Evolutionary conservation across 306 rosid genomes (phyloP), one percentile per base, ranked within the genome.

Genomic region (Erythrophleum fordii): DNA sequence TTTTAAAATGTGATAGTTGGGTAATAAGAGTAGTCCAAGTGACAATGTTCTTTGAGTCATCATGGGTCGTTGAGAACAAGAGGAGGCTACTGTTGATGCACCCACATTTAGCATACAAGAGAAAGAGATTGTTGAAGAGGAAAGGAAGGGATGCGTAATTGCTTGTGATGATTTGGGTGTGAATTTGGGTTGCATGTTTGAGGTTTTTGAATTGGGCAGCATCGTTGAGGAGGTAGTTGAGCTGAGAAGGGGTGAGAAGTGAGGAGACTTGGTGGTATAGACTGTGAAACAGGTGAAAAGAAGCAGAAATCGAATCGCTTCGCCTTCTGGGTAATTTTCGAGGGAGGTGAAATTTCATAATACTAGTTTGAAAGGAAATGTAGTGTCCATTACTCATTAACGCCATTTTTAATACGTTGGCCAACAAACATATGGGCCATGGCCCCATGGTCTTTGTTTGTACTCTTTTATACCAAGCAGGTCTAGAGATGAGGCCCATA

Each of bases 1-100:
- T 77, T 25, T 71, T 71, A 20, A 25, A 87, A 29, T 48, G 91
- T 68, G 86, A 48, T 10, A 87, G 80, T 11, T 81, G 90, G 49
- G 91, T 67, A 14, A 88, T 84, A 75, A 87, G 85, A 23, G 94
- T 79, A 68, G 94, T 91, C 87, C 92, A 91, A 55, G 90, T 77
- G 78, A 91, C 85, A 12, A 88, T 45, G 75, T 76, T 82, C 65
- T 39, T 72, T 16, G 69, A 68, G 11, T 61, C 80, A 16, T 35
- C 35, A 6, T 45, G 80, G 76, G 62, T 25, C 16, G 85, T 20
- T 16, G 79, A 52, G 81, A 87, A 87, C 35, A 89, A 72, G 28
- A 83, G 81, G 48, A 84, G 77, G 68, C 86, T 55, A 5, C 72
- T 84, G 25, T 77, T 12, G 82, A 85, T 8, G 77, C 25, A 69